A percentile compares a stretch with the other conserved stretches of the same genome.
These are phyloP conservation scores for Plasmodium berghei DNA, from an alignment of 169 alveolate genomes.

Conservation along the genomic window DNA sequence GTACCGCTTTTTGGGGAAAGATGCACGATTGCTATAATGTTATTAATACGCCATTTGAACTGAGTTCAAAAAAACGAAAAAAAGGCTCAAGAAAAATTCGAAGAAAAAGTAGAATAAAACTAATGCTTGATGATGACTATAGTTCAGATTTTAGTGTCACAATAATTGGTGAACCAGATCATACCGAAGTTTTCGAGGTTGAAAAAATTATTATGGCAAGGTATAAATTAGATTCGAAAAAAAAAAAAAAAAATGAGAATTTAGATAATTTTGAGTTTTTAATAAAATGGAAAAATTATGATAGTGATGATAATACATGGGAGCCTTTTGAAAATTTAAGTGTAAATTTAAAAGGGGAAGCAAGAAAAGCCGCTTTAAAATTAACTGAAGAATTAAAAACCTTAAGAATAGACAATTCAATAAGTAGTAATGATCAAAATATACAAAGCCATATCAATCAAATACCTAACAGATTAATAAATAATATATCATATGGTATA, in stretches of 20 bases:
- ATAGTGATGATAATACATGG: slow-evolving; percentile 75
- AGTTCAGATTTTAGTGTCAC: slow-evolving; percentile 36
- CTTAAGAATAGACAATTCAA: neutral
- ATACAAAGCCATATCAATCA: neutral
- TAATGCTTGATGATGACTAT: slow-evolving; percentile 29
- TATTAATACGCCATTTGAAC: neutral
- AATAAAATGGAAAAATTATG: slow-evolving; percentile 74
- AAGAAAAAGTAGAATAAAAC: slow-evolving; percentile 15
- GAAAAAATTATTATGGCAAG: slow-evolving; percentile 72
- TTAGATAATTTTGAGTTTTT: slow-evolving; percentile 71
- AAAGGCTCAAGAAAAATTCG: slow-evolving; percentile 3
- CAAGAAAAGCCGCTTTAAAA: slow-evolving; percentile 49
- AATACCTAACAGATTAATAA: neutral
- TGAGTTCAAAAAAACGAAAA: slow-evolving; percentile 32
- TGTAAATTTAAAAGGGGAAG: slow-evolving; percentile 49
- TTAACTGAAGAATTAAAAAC: slow-evolving; percentile 28
- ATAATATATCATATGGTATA: neutral
- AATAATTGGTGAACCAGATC: slow-evolving; percentile 70
- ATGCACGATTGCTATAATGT: no score
- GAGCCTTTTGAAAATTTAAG: slow-evolving; percentile 75
- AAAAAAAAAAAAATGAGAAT: slow-evolving; percentile 49
- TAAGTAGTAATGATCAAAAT: neutral
- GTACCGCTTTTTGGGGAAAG: no score
- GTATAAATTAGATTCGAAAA: slow-evolving; percentile 36
- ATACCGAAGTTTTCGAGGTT: slow-evolving; percentile 57